Base-by-base conservation (phyloP, 2,329 filamentous ascomycete genomes). In the Monilinia fructigena region DNA sequence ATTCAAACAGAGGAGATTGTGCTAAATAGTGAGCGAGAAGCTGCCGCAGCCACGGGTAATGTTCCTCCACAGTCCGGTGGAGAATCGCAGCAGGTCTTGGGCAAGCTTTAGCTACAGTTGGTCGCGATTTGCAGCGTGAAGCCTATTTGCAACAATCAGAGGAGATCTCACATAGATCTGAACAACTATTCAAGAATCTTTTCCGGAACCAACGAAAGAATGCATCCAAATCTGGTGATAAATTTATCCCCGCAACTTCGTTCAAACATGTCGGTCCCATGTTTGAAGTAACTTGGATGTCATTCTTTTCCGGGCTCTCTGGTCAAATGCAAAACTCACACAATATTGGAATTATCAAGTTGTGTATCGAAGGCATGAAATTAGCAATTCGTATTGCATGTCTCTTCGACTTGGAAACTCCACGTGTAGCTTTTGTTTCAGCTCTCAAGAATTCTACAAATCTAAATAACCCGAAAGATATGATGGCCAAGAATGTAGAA, bases 271-370 rank as follows among this genome's bases (percentile, higher is more conserved):
- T 97, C 60, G 95, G 95, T 0, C 93, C 95, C 0, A 99, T 99
- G 95, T 98, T 99, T 75, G 93, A 97, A 74, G 93, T 97, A 31
- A 96, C 93, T 0, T 99, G 95, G 95, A 99, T 98, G 94, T 97
- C 94, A 12, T 96, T 97, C 78, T 90, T 99, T 74, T 98, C 94
- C 6, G 93, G 93, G 0, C 84, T 99, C 35, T 97, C 94, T 1
- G 93, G 91, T 61, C 91, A 96, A 72, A 93, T 95, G 76, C 95
- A 98, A 73, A 93, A 97, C 75, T 90, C 92, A 0, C 91, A 96
- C 72, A 97, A 97, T 74, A 82, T 97, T 5, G 93, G 97, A 71
- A 91, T 95, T 20, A 93, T 97, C 77, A 92, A 89, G 75, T 80
- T 97, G 8, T 99, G 95, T 74, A 89, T 99, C 74, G 94, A 99